Evolutionary conservation across 805 yeast species (phyloP), one percentile per base, ranked within the genome.

Genomic region (Candida anglica): DNA sequence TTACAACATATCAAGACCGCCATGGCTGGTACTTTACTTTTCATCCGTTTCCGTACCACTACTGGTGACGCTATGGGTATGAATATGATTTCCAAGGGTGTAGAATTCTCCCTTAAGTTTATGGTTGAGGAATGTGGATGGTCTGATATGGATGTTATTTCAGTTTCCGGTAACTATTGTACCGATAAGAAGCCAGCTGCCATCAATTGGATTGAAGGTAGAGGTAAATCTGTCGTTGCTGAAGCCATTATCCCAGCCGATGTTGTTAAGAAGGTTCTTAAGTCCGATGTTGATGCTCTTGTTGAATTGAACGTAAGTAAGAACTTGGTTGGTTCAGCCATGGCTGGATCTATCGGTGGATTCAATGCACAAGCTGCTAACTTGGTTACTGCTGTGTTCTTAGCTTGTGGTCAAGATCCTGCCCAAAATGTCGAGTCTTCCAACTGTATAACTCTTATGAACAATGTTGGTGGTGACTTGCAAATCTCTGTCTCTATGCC

Each of bases 11-110:
- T 91, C 44, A 85, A 87, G 60, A 87, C 97, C 13, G 95, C 98
- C 3, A 69, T 91, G 59, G 98, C 99, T 13, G 98, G 99, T 19
- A 83, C 83, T 31, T 70, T 84, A 47, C 70, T 93, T 49, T 93
- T 77, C 52, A 82, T 93, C 48, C 79, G 99, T 53, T 93, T 93
- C 71, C 79, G 89, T 58, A 94, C 99, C n/a, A 88, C 96, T 25
- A 93, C 99, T 14, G 99, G 99, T 61, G 99, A 93, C 69, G 99
- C 99, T 14, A 93, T 93, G 99, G 99, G 99, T 44, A 93, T 93
- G 99, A 93, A 93, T 60, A 93, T 93, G 99, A 93, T 93, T 41
- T 91, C 98, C 19, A 93, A 93, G 65, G 99, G 98, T 60, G 96
- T 88, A 29, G 99, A 93, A 57, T 73, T 69, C 57, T 77, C 96